Evolutionary conservation across 257 asterid genomes (phyloP), one percentile per base, ranked within the genome.

Genomic region (Salvia hispanica): DNA sequence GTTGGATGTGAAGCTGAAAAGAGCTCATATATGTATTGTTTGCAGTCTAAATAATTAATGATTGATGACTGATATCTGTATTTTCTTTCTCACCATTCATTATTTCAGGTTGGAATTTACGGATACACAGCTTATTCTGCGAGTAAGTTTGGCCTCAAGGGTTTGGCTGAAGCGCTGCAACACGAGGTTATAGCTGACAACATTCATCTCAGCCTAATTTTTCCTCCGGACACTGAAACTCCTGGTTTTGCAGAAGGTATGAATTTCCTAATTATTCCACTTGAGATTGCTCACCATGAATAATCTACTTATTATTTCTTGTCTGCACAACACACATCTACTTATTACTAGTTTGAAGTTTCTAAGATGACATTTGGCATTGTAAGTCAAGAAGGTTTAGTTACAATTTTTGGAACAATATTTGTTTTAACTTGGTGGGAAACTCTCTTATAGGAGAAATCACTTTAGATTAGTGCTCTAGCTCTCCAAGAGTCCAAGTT

Each of bases 111-210:
- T 21, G 99, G 99, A 31, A 83, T 94, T 56, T 94, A 91, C 58
- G 99, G 99, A 31, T 94, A 94, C 77, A 71, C 99, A 58, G 99
- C 98, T 44, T 94, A 94, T 82, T 86, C 99, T 3, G 97, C 99
- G 40, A 87, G 93, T 74, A 94, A 94, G 76, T 94, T 91, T 55
- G 99, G 91, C 60, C 96, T 94, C 66, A 85, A 81, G 80, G 99
- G 99, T 36, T 77, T 94, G 93, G 99, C 99, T 43, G 99, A 94
- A 82, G 86, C 99, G 25, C 72, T 94, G 76, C 99, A 87, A 70
- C 99, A 94, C 18, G 99, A 94, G 83, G 77, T 84, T 37, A 82
- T 94, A 76, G 76, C 86, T 13, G 86, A 91, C 58, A 77, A 94
- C 82, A 91, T 94, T 76, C 99, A 91, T 56, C 82, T 94, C 65